Conservation (phyloP, 306 rosid genomes). For the cucumber (Cucumis sativus) region DNA sequence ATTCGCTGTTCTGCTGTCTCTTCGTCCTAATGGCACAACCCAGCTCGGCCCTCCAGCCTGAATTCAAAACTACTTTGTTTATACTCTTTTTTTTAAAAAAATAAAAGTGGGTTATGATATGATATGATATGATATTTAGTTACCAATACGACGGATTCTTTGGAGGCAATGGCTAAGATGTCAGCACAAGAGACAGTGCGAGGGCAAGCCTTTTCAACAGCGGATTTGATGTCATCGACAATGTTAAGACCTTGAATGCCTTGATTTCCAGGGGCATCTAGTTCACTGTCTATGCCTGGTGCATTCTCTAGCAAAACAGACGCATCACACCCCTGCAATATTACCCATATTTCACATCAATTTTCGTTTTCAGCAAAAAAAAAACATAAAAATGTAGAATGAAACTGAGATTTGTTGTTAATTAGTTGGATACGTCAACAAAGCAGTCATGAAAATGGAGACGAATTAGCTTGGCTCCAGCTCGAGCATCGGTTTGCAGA, state of each 20-base stretch:
- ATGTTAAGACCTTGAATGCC: slow-evolving; percentile 17
- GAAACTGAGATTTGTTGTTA: background rate
- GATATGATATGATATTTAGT: too few relatives aligned
- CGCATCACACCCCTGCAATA: slow-evolving; percentile 34
- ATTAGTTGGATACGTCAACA: slow-evolving; percentile 13
- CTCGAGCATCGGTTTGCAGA: slow-evolving; percentile 12
- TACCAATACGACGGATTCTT: slow-evolving; percentile 20
- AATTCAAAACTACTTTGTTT: background rate
- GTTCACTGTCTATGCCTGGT: slow-evolving; percentile 21
- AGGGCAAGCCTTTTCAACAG: slow-evolving; percentile 30
- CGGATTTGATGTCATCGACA: slow-evolving; percentile 33
- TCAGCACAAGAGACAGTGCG: slow-evolving; percentile 42
- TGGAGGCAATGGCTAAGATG: slow-evolving; percentile 30
- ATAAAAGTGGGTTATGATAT: too few relatives aligned
- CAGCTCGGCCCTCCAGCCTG: slow-evolving; percentile 22
- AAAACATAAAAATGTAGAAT: too few relatives aligned
- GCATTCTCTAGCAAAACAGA: slow-evolving; percentile 28
- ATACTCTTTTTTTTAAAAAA: too few relatives aligned
- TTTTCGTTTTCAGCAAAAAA: too few relatives aligned
- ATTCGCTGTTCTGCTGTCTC: slow-evolving; percentile 24
- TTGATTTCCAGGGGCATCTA: slow-evolving; percentile 1
- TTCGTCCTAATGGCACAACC: slow-evolving; percentile 22
- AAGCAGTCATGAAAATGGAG: slow-evolving; percentile 29
- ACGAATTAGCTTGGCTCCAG: slow-evolving; percentile 24
- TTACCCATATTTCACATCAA: background rate